Base-by-base conservation (phyloP, 495 filamentous ascomycete species). In the Hypoxylon subgilvum region DNA sequence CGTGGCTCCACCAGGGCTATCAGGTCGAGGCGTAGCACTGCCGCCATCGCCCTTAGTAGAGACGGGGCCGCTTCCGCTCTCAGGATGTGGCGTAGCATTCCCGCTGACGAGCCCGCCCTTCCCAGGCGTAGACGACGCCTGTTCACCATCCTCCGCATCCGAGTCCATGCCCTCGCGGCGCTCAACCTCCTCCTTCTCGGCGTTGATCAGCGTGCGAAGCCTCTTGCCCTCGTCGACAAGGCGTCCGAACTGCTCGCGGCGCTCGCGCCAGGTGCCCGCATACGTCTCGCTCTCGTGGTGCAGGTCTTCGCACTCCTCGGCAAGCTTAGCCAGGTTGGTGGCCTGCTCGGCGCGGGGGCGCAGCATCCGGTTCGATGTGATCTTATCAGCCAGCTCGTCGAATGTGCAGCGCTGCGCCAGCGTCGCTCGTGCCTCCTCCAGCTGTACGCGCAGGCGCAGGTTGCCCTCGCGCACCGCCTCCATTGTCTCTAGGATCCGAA, bases 221-320 rank as follows among this genome's bases (percentile, higher is more conserved):
- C 90, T 81, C 85, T 88, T 89, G 3, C 91, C 89, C 77, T 97
- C 92, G 31, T 92, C 91, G 52, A 96, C 89, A 67, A 98, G 94
- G 59, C 84, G 79, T 9, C 87, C 89, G 72, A 97, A 98, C 73
- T 96, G 91, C 65, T 88, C 88, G 32, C 91, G 74, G 27, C 95
- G 80, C 69, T 96, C 91, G 13, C 82, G 75, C 93, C 93, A 97
- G 3, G 91, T 96, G 42, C 78, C 78, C 7, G 85, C 86, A 72
- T 94, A 96, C 28, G 87, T 85, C 71, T 83, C 79, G 69, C 89
- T 89, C 74, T 97, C 91, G 36, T 83, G 81, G 73, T 94, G 85
- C 63, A 98, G 72, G 59, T 96, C 93, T 1, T 82, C 81, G 69
- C 96, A 97, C 77, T 98, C 94, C 40, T 86, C 84, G 55, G 90